These are phyloP conservation scores for Arabidopsis suecica DNA, from an alignment of 345 rosid genomes.

Conservation along the genomic window DNA sequence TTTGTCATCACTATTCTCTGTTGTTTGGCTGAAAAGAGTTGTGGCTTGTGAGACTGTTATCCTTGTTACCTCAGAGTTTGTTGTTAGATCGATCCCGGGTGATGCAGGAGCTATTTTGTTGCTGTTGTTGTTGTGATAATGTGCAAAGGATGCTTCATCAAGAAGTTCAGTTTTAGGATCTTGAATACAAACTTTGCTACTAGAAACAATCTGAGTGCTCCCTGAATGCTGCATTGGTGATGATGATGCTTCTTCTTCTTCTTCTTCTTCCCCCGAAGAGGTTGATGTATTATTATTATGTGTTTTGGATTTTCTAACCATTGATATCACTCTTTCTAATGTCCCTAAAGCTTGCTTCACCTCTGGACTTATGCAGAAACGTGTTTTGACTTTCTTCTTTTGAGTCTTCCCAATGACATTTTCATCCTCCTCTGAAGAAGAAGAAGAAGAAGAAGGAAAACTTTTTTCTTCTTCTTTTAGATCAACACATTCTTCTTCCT, in stretches of 20 bases:
- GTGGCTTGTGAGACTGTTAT: slow-evolving; percentile 46
- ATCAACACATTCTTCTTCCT: slow-evolving; percentile 59
- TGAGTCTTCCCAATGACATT: slow-evolving; percentile 20
- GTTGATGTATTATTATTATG: slow-evolving; percentile 39
- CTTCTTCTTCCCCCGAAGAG: slow-evolving; percentile 44
- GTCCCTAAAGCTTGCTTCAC: slow-evolving; percentile 79
- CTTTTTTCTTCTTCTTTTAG: neutral
- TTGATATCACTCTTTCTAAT: slow-evolving; percentile 67
- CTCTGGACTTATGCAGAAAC: slow-evolving; percentile 56
- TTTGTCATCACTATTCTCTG: slow-evolving; percentile 7
- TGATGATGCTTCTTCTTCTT: neutral
- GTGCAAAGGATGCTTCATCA: slow-evolving; percentile 48
- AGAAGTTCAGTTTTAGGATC: slow-evolving; percentile 36
- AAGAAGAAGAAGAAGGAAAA: slow-evolving; percentile 12
- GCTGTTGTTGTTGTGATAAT: slow-evolving; percentile 24
- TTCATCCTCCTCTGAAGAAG: slow-evolving; percentile 33
- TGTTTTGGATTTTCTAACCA: slow-evolving; percentile 55
- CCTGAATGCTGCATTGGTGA: slow-evolving; percentile 28
- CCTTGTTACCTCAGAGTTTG: slow-evolving; percentile 31
- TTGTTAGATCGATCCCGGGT: slow-evolving; percentile 46
- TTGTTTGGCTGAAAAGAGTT: slow-evolving; percentile 37
- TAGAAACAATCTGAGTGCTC: slow-evolving; percentile 40
- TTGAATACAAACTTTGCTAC: slow-evolving; percentile 43
- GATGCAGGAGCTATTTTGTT: slow-evolving; percentile 67
- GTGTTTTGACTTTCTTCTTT: slow-evolving; percentile 45